Conservation (phyloP, 2,329 filamentous ascomycete species). For the Fusarium sp. region DNA sequence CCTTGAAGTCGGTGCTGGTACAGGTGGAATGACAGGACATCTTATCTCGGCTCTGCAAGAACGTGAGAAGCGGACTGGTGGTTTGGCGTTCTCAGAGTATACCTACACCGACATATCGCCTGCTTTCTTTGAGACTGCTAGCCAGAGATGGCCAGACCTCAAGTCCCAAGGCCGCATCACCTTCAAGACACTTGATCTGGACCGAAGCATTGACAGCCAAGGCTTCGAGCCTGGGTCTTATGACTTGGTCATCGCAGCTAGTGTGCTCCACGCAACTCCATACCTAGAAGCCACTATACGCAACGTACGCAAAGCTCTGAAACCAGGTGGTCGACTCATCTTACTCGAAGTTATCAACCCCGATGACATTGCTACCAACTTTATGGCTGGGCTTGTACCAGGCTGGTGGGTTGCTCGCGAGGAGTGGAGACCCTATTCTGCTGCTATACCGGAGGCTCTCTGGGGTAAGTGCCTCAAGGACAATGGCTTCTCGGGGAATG, state of each 20-base stretch:
- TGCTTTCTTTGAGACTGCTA: slow-evolving; percentile 46
- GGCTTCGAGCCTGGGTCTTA: slow-evolving; percentile 28
- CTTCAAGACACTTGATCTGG: slow-evolving; percentile 43
- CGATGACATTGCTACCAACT: slow-evolving; percentile 8
- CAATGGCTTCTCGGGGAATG: slow-evolving; percentile 1
- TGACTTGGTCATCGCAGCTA: slow-evolving; percentile 43
- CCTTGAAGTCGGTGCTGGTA: slow-evolving; percentile 8
- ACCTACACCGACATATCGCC: slow-evolving; percentile 54
- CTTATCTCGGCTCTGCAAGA: not conserved
- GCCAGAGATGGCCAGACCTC: slow-evolving; percentile 6
- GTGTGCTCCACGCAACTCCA: slow-evolving; percentile 45
- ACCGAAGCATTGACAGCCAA: slow-evolving; percentile 3
- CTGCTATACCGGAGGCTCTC: not conserved
- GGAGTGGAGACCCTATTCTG: not conserved
- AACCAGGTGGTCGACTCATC: slow-evolving; percentile 43
- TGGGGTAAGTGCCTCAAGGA: not conserved
- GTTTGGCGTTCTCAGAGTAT: slow-evolving; percentile 44
- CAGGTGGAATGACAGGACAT: not conserved
- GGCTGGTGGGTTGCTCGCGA: slow-evolving; percentile 49
- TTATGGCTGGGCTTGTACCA: slow-evolving; percentile 39
- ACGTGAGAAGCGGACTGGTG: not conserved
- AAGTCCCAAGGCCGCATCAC: not conserved
- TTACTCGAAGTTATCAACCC: slow-evolving; percentile 36
- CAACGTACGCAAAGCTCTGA: slow-evolving; percentile 36
- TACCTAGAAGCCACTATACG: slow-evolving; percentile 37